Conservation (phyloP, 108 stramenopile genomes). For the Mayamaea pseudoterrestris region DNA sequence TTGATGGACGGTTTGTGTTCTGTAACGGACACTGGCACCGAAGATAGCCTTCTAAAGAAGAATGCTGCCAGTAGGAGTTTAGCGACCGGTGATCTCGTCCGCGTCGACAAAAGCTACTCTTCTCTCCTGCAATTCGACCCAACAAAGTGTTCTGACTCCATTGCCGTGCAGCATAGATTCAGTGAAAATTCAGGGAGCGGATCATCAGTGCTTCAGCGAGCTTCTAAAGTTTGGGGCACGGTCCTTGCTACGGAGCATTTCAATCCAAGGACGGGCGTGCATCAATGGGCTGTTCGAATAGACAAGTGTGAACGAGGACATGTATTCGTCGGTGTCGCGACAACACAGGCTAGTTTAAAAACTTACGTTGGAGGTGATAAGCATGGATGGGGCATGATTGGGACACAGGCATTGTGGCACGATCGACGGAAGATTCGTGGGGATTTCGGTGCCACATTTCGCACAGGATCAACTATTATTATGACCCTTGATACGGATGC, state of each 20-base stretch:
- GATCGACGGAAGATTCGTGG: constrained; percentile 71
- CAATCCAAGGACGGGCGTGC: constrained; percentile 61
- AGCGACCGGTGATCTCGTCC: constrained; percentile 24
- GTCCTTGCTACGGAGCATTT: constrained; percentile 50
- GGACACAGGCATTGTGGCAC: constrained; percentile 94
- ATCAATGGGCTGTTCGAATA: constrained; percentile 73
- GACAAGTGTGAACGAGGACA: constrained; percentile 90
- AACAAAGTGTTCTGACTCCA: constrained; percentile 79
- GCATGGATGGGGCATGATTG: constrained; percentile 95
- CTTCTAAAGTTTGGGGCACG: constrained; percentile 77
- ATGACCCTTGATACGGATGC: constrained; percentile 72
- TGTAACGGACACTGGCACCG: constrained; percentile 29
- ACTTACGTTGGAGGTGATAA: constrained; percentile 97
- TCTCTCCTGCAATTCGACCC: constrained; percentile 46
- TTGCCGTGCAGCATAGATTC: constrained; percentile 26
- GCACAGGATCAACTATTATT: constrained; percentile 67
- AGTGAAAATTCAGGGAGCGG: background rate
- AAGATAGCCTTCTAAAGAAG: constrained; percentile 21
- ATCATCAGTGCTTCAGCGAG: constrained; percentile 62
- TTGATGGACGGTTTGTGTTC: constrained; percentile 57
- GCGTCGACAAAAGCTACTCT: constrained; percentile 27
- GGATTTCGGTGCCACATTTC: constrained; percentile 66
- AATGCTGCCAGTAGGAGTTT: constrained; percentile 3
- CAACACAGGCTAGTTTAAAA: constrained; percentile 67
- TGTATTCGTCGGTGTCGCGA: constrained; percentile 93